phyloP scores from a whole-genome alignment of 371 early-diverging fungal species.

The Phascolomyces articulosus region DNA sequence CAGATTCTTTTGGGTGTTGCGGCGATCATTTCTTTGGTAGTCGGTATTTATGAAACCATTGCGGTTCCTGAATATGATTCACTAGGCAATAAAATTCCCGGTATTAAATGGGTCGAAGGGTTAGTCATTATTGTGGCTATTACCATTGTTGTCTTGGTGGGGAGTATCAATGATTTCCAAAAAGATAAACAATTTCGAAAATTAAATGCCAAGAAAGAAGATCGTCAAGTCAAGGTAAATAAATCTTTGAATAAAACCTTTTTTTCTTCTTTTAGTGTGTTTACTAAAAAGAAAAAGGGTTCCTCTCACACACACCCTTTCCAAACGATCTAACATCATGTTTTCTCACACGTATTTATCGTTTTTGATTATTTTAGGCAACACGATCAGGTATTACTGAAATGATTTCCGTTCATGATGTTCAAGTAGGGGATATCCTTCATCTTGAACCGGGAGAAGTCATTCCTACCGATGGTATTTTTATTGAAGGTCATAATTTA shows the following conservation, averaged over 20 bases:
- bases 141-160: conserved; percentile 78
- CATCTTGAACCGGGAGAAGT: conserved; percentile 93
- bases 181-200: conserved; percentile 88
- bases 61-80: conserved; percentile 41
- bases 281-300: too few species aligned
- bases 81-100: conserved; percentile 37
- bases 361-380: conserved; percentile 44
- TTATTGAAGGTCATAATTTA: conserved; percentile 80
- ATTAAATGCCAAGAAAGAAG: conserved; percentile 82
- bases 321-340: too few species aligned
- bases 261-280: too few species aligned
- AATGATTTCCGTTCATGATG: conserved; percentile 78
- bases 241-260: neutral
- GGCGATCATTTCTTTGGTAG: conserved; percentile 81
- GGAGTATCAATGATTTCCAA: conserved; percentile 83
- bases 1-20: conserved; percentile 78
- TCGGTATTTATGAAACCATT: conserved; percentile 87
- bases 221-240: conserved; percentile 70
- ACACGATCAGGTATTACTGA: conserved; percentile 73
- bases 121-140: conserved; percentile 82
- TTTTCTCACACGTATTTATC: too few species aligned
- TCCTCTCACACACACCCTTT: too few species aligned
- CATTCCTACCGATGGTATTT: conserved; percentile 87
- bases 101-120: conserved; percentile 79
- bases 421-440: conserved; percentile 90